phyloP scores from a whole-genome alignment of 768 basidiomycete genomes.

The Coprinopsis strossmayeri region DNA sequence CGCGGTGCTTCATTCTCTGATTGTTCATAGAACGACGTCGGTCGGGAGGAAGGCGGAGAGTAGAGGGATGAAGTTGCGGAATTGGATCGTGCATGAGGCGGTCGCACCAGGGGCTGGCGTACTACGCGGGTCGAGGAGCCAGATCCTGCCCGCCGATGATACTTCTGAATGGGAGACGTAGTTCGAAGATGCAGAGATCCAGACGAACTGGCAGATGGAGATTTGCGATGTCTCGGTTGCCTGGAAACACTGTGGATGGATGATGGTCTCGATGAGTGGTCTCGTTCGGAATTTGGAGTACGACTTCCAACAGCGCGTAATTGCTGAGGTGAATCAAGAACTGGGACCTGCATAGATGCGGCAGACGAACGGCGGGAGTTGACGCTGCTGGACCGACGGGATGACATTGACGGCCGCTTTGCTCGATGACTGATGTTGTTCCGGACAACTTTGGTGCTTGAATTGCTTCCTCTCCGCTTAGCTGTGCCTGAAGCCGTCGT shows the following conservation, averaged over 20 bases:
- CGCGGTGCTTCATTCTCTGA: conserved; percentile 64
- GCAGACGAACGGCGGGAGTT: conserved; percentile 73
- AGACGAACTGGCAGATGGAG: conserved; percentile 71
- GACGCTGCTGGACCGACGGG: conserved; percentile 85
- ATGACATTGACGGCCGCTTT: conserved; percentile 69
- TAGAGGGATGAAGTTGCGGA: conserved; percentile 75
- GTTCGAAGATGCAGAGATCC: conserved; percentile 62
- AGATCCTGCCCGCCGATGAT: conserved; percentile 74
- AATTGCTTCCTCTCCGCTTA: conserved; percentile 47
- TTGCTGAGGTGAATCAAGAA: conserved; percentile 57
- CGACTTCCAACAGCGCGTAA: conserved; percentile 72
- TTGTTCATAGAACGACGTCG: conserved; percentile 69
- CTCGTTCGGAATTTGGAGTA: conserved; percentile 84
- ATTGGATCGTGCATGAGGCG: conserved; percentile 62
- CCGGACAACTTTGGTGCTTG: conserved; percentile 22
- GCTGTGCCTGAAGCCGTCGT: conserved; percentile 24
- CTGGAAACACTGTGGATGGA: conserved; percentile 76
- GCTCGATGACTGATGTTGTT: conserved; percentile 40
- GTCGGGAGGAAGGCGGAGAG: conserved; percentile 71
- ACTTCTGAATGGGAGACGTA: conserved; percentile 72
- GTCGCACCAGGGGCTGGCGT: conserved; percentile 40
- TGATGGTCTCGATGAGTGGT: conserved; percentile 72
- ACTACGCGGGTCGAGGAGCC: conserved; percentile 81
- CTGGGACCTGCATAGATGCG: conserved; percentile 39
- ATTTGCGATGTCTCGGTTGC: conserved; percentile 44